phyloP scores from a whole-genome alignment of 306 rosid species.

The Boehmeria nivea region DNA sequence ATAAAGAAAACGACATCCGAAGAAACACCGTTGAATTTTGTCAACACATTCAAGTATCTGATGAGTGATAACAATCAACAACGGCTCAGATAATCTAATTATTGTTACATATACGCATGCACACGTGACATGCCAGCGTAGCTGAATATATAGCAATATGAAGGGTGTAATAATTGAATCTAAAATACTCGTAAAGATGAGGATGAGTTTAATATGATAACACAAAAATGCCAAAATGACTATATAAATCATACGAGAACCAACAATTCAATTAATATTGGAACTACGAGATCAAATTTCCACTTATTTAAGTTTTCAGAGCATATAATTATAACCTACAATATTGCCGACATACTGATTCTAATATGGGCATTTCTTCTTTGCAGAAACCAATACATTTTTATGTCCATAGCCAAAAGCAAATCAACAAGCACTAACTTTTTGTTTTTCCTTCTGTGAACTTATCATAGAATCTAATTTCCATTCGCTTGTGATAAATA shows the following conservation, averaged over 20 bases:
- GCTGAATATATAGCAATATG: too few species aligned
- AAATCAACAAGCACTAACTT: not conserved
- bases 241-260: not conserved
- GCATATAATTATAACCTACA: not conserved
- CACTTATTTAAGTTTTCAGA: not conserved
- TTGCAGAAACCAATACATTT: not conserved
- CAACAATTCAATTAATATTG: not conserved
- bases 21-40: too few species aligned
- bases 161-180: too few species aligned
- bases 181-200: too few species aligned
- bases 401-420: not conserved
- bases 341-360: not conserved
- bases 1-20: too few species aligned
- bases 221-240: too few species aligned
- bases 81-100: too few species aligned
- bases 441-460: not conserved
- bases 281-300: not conserved
- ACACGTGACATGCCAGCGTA: too few species aligned
- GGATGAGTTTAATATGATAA: too few species aligned
- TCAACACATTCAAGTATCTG: too few species aligned
- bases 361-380: too few species aligned
- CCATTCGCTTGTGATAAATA: constrained; percentile 9
- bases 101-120: too few species aligned
- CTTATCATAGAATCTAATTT: not conserved
- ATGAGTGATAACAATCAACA: not conserved